phyloP scores from a whole-genome alignment of 192 early-diverging fungal genomes.

The Entrophospora sp. region DNA sequence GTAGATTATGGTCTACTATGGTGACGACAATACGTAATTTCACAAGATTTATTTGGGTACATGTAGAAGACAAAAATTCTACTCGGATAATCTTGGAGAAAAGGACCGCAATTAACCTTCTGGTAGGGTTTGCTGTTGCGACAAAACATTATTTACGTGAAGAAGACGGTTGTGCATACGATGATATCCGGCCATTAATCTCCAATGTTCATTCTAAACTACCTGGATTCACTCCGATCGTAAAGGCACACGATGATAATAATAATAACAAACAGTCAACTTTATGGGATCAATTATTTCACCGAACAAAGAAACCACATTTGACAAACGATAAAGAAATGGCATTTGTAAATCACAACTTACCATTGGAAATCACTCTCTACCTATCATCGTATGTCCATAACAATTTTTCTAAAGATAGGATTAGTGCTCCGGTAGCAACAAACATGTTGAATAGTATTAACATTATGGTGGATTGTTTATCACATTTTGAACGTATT shows the following conservation, averaged over 20 bases:
- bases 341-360: slow-evolving; percentile 25
- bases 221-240: background rate
- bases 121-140: slow-evolving; percentile 68
- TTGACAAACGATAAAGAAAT: slow-evolving; percentile 15
- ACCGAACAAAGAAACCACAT: slow-evolving; percentile 19
- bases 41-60: slow-evolving; percentile 68
- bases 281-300: slow-evolving; percentile 4
- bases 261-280: background rate
- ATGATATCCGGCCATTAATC: slow-evolving; percentile 60
- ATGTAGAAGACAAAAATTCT: slow-evolving; percentile 21
- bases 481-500: slow-evolving; percentile 77
- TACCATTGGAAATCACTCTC: slow-evolving; percentile 55
- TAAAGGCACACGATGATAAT: background rate
- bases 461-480: slow-evolving; percentile 43
- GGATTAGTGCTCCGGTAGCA: slow-evolving; percentile 35
- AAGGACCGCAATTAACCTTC: slow-evolving; percentile 58
- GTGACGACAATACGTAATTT: slow-evolving; percentile 64
- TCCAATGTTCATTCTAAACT: slow-evolving; percentile 37
- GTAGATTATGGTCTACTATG: slow-evolving; percentile 70
- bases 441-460: slow-evolving; percentile 42
- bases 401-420: slow-evolving; percentile 23
- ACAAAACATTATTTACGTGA: slow-evolving; percentile 80
- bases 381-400: slow-evolving; percentile 51
- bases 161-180: slow-evolving; percentile 56
- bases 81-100: slow-evolving; percentile 57